Percentiles rank a stretch among this genome's conserved stretches.
Evolutionary conservation across 805 yeast species (phyloP).

Genomic region (Candida endomychidarum): DNA sequence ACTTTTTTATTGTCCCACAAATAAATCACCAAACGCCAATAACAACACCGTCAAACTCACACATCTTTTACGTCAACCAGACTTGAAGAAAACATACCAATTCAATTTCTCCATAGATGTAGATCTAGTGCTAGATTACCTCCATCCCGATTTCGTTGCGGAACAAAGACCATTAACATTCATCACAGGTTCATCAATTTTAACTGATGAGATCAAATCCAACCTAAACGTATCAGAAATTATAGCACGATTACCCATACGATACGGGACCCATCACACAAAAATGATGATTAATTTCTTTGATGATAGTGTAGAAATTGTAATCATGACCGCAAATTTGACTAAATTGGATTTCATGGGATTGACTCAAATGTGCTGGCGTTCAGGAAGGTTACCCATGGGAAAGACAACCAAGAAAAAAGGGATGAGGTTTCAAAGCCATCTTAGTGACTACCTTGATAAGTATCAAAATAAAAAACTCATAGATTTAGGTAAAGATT

Average conservation of each 20-base stretch:
- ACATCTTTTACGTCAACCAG: slow-evolving; percentile 30
- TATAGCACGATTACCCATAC: slow-evolving; percentile 31
- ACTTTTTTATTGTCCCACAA: slow-evolving; percentile 29
- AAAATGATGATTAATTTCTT: slow-evolving; percentile 64
- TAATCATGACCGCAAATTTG: slow-evolving; percentile 60
- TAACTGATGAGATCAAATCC: slow-evolving; percentile 19
- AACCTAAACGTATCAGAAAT: slow-evolving; percentile 26
- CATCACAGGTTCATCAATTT: slow-evolving; percentile 25
- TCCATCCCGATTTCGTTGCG: slow-evolving; percentile 25
- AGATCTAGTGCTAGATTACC: slow-evolving; percentile 33
- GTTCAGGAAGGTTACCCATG: slow-evolving; percentile 44
- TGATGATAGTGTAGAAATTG: slow-evolving; percentile 49
- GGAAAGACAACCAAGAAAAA: slow-evolving; percentile 7
- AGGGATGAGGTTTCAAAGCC: slow-evolving; percentile 41
- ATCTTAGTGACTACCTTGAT: slow-evolving; percentile 44
- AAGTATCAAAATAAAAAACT: slow-evolving; percentile 39
- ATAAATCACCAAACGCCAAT: slow-evolving; percentile 8
- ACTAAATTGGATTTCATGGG: slow-evolving; percentile 52
- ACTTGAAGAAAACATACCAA: slow-evolving; percentile 38
- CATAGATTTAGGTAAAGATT: slow-evolving; percentile 21
- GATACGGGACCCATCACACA: slow-evolving; percentile 58
- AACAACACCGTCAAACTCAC: slow-evolving; percentile 27
- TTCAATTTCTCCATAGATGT: slow-evolving; percentile 51
- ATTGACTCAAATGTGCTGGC: slow-evolving; percentile 69
- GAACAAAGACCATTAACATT: slow-evolving; percentile 25